Evolutionary conservation across 306 rosid species (phyloP).

Genomic region (Cucurbita argyrosperma): DNA sequence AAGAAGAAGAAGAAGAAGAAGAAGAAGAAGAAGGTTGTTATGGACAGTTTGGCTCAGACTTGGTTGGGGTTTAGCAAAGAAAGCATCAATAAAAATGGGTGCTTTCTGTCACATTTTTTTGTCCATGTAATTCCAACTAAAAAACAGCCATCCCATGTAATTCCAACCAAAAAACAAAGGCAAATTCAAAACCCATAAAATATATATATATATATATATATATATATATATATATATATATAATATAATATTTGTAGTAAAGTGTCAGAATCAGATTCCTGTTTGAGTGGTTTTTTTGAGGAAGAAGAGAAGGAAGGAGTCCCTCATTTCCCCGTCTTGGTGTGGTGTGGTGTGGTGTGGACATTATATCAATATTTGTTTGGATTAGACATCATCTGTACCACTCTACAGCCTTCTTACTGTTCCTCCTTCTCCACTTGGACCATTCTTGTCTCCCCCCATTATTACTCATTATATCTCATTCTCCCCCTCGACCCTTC

Average conservation of each 20-base stretch:
- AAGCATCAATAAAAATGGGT: slow-evolving; percentile 4
- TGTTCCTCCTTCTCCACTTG: neutral
- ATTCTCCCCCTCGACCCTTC: too few relatives aligned
- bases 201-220: too few relatives aligned
- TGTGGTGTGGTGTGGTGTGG: neutral
- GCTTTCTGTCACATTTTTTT: neutral
- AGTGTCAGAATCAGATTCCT: neutral
- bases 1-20: neutral
- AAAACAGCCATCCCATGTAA: slow-evolving; percentile 24
- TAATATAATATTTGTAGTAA: neutral
- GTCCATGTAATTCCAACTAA: neutral
- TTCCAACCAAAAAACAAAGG: slow-evolving; percentile 24
- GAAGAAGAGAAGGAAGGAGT: neutral
- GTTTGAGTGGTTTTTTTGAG: neutral
- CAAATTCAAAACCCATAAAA: neutral
- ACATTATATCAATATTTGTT: neutral
- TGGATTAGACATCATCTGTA: neutral
- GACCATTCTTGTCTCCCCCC: neutral
- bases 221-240: too few relatives aligned
- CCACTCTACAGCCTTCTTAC: neutral
- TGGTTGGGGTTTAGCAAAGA: neutral
- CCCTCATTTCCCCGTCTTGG: neutral
- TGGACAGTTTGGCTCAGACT: neutral
- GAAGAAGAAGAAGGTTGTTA: neutral
- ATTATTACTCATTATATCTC: neutral